Evolutionary conservation across 2,329 filamentous ascomycete species (phyloP).

Genomic region (Penicillium hordei): DNA sequence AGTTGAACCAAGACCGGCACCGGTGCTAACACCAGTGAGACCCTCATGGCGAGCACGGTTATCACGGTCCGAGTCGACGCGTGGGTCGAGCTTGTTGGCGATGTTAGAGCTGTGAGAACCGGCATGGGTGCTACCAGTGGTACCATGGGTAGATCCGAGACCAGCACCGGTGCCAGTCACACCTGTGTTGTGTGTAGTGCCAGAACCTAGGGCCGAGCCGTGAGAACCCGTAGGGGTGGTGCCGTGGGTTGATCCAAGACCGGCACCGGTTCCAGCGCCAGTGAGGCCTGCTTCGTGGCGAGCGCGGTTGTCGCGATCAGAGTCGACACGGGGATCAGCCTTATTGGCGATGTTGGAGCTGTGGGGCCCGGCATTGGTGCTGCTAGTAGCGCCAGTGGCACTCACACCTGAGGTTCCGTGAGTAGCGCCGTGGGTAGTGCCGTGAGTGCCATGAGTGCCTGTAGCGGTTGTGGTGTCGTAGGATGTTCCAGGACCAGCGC

Average conservation of each 20-base stretch:
- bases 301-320: conserved; percentile 20
- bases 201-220: not conserved
- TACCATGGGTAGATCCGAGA: not conserved
- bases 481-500: not conserved
- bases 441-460: not conserved
- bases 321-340: conserved; percentile 24
- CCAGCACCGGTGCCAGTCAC: not conserved
- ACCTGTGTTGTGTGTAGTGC: not conserved
- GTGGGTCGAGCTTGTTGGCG: conserved; percentile 35
- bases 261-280: not conserved
- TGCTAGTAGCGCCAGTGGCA: not conserved
- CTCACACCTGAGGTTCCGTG: not conserved
- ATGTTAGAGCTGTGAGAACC: conserved; percentile 39
- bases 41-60: conserved; percentile 10
- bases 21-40: not conserved
- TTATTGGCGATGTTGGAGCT: conserved; percentile 26
- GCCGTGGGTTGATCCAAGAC: not conserved
- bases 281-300: not conserved
- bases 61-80: conserved; percentile 41
- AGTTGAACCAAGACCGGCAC: not conserved
- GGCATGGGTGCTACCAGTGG: conserved; percentile 22
- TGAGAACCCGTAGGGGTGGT: not conserved
- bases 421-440: not conserved
- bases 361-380: conserved; percentile 14
- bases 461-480: not conserved